Base-by-base conservation (phyloP, 2,329 filamentous ascomycete genomes). In the Aureobasidium sp. region DNA sequence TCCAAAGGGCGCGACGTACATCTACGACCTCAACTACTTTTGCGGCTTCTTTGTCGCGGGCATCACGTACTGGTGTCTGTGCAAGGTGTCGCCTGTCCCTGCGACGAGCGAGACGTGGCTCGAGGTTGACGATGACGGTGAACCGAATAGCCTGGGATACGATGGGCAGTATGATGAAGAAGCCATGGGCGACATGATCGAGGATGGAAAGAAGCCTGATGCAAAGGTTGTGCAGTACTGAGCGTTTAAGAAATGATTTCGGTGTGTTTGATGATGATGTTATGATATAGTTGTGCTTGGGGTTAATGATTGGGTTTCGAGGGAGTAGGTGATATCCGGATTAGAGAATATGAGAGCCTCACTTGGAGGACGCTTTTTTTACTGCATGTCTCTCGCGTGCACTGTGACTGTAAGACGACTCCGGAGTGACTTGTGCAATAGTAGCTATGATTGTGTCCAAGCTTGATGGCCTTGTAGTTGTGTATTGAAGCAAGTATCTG, bases 1-100 rank as follows among this genome's bases (percentile, higher is more conserved):
- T 0, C 92, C 93, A 0, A 77, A 82, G 6, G 91, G 87, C 0
- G 92, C 93, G 0, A 84, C 81, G 0, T 95, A 95, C 69, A 84
- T 96, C 63, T 96, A 95, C 78, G 89, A 91, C 66, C 70, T 96
- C 67, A 96, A 96, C 74, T 96, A 91, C 77, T 95, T 96, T 71
- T 82, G 82, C 47, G 92, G 92, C 0, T 92, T 95, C 70, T 78
- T 90, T 50, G 81, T 95, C 11, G 82, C 89, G 0, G 77, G 77
- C 0, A 69, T 64, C 0, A 74, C 85, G 9, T 96, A 96, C 74
- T 95, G 83, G 76, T 60, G 71, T 0, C 77, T 95, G 1, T 91
- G 86, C 72, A 81, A 76, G 61, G 40, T 91, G 27, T 89, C 75
- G 64, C 90, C 90, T 0, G 74, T 96, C 0, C 87, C 88, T 0